Evolutionary conservation across 2,329 filamentous ascomycete genomes (phyloP).

Genomic region (Myriosclerotinia scirpicola): DNA sequence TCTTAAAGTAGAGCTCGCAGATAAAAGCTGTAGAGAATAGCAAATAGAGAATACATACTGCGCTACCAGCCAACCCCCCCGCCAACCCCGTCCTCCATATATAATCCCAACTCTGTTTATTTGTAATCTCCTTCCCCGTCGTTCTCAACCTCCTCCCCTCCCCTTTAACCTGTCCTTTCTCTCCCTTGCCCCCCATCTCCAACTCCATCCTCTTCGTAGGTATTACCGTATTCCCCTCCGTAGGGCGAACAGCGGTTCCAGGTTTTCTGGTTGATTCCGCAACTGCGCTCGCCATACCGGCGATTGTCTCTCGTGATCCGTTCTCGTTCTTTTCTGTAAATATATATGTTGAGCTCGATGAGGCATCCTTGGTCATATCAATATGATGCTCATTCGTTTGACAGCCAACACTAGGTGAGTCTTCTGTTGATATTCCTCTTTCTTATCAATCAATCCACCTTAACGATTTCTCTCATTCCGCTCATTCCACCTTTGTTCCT

Average conservation of each 20-base stretch:
- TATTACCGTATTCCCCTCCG: constrained; percentile 53
- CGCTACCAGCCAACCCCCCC: constrained; percentile 87
- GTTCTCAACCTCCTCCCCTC: not conserved
- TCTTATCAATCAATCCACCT: not conserved
- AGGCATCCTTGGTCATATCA: constrained; percentile 19
- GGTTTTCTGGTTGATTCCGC: constrained; percentile 15
- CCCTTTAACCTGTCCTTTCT: not conserved
- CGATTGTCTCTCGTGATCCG: constrained; percentile 4
- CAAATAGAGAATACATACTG: constrained; percentile 53
- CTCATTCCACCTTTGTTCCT: too few relatives aligned
- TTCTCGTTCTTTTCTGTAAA: constrained; percentile 13
- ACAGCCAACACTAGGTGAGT: not conserved
- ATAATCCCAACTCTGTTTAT: constrained; percentile 80
- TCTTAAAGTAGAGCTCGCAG: not conserved
- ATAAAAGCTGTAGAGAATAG: not conserved
- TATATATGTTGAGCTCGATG: constrained; percentile 14
- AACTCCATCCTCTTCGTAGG: constrained; percentile 29
- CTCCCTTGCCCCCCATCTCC: not conserved
- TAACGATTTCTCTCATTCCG: constrained; percentile 6
- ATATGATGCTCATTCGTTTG: constrained; percentile 5
- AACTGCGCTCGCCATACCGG: constrained; percentile 16
- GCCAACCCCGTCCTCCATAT: constrained; percentile 79
- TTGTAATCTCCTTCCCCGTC: constrained; percentile 21
- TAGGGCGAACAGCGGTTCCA: constrained; percentile 49
- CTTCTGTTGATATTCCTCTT: not conserved